phyloP scores from a whole-genome alignment of 2,329 filamentous ascomycete genomes.

The Lecanosticta acicola region DNA sequence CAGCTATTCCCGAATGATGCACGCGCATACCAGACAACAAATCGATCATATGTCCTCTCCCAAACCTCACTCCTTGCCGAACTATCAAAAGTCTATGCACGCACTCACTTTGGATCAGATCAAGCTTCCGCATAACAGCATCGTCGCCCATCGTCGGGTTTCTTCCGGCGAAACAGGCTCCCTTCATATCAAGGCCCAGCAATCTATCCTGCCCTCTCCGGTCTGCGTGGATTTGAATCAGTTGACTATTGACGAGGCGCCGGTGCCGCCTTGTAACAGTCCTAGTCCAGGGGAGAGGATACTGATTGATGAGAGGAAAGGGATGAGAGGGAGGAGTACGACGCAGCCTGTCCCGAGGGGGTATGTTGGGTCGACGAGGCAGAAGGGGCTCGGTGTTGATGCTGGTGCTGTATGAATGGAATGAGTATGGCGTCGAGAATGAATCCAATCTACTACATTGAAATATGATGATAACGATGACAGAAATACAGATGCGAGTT shows the following conservation, averaged over 20 bases:
- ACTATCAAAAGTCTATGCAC: slow-evolving; percentile 25
- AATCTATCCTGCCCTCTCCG: slow-evolving; percentile 9
- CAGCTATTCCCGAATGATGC: slow-evolving; percentile 21
- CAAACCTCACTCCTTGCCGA: slow-evolving; percentile 15
- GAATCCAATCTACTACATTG: too few relatives aligned
- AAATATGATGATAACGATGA: too few relatives aligned
- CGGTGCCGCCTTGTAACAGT: slow-evolving; percentile 18
- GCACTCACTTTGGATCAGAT: slow-evolving; percentile 24
- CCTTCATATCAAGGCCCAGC: too few relatives aligned
- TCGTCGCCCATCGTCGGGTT: too few relatives aligned
- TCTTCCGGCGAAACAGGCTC: too few relatives aligned
- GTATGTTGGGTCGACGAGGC: slow-evolving; percentile 31
- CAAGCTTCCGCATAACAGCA: slow-evolving; percentile 1
- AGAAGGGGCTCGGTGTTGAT: too few relatives aligned
- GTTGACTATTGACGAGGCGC: slow-evolving; percentile 18
- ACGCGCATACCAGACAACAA: slow-evolving; percentile 21
- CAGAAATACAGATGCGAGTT: too few relatives aligned
- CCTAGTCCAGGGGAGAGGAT: slow-evolving; percentile 8
- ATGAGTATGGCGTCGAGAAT: too few relatives aligned
- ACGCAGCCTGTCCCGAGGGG: slow-evolving; percentile 19
- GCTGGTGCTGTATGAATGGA: too few relatives aligned
- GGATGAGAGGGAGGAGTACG: slow-evolving; percentile 11
- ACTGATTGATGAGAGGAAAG: background rate
- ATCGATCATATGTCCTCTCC: slow-evolving; percentile 4
- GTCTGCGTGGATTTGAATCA: slow-evolving; percentile 12